Evolutionary conservation across 164 flowering plant species (phyloP).

Genomic region (Saururus chinensis): DNA sequence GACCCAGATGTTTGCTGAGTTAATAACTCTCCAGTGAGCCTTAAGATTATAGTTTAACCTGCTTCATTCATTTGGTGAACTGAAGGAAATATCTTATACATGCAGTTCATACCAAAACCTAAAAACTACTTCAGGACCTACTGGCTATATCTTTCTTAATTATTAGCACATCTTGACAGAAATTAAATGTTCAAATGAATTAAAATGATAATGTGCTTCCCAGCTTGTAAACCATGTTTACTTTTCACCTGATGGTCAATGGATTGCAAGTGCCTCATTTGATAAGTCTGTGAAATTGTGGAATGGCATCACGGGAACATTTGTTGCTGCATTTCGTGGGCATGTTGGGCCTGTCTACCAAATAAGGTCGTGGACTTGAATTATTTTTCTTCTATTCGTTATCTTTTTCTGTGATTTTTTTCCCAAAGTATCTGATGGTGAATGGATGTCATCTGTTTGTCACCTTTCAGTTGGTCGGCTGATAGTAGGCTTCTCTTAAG

Average conservation of each 20-base stretch:
- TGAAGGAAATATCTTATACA: too few relatives aligned
- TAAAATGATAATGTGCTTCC: neutral
- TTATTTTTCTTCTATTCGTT: neutral
- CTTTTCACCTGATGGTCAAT: constrained; percentile 97
- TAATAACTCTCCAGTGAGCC: too few relatives aligned
- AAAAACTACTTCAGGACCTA: too few relatives aligned
- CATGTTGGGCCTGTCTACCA: constrained; percentile 99
- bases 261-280: constrained; percentile 99
- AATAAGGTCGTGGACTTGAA: constrained; percentile 46
- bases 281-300: constrained; percentile 92
- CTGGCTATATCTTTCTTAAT: too few relatives aligned
- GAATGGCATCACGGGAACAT: constrained; percentile 87
- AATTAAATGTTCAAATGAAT: too few relatives aligned
- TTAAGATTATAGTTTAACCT: too few relatives aligned
- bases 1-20: too few relatives aligned
- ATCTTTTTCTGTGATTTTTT: neutral
- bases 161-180: too few relatives aligned
- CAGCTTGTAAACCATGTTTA: constrained; percentile 98
- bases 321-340: constrained; percentile 86
- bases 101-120: too few relatives aligned
- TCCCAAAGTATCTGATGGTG: constrained; percentile 1
- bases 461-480: constrained; percentile 86
- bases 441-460: constrained; percentile 1
- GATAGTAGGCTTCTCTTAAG: constrained; percentile 97
- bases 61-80: too few relatives aligned